phyloP scores from a whole-genome alignment of 2,329 filamentous ascomycete species.

The Colletotrichum neosansevieriae region DNA sequence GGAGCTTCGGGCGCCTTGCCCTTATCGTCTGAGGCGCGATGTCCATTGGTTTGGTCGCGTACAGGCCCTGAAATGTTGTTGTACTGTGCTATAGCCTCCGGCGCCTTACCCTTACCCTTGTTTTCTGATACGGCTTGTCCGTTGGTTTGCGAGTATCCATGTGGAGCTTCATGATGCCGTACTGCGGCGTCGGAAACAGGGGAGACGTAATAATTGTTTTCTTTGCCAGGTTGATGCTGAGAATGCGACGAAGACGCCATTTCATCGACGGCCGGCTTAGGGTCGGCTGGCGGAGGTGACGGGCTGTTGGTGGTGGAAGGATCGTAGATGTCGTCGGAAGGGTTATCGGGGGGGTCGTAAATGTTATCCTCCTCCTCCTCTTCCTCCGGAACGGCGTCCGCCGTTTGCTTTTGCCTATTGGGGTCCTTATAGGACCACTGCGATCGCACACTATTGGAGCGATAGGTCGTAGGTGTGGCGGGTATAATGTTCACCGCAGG shows the following conservation, averaged over 20 bases:
- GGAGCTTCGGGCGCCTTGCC: background rate
- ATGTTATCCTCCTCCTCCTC: constrained; percentile 32
- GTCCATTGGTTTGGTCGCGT: background rate
- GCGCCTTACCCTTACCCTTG: constrained; percentile 28
- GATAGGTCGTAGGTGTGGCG: constrained; percentile 33
- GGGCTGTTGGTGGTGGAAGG: constrained; percentile 3
- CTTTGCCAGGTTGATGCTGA: background rate
- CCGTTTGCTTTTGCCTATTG: constrained; percentile 21
- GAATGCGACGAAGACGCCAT: constrained; percentile 14
- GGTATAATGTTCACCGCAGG: constrained; percentile 38
- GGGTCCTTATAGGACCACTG: constrained; percentile 27
- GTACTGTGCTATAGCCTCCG: constrained; percentile 7
- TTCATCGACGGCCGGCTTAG: background rate
- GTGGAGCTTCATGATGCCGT: constrained; percentile 4
- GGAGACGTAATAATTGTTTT: constrained; percentile 4
- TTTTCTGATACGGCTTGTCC: background rate
- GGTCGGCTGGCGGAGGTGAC: constrained; percentile 11
- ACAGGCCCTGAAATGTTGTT: background rate
- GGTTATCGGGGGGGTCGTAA: constrained; percentile 27
- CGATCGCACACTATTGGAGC: constrained; percentile 37
- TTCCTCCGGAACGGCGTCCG: constrained; percentile 26
- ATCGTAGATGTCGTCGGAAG: constrained; percentile 28
- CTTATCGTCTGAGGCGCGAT: background rate
- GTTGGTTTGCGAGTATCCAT: constrained; percentile 2
- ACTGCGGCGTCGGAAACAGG: constrained; percentile 27